Base-by-base conservation (phyloP, 2,329 filamentous ascomycete genomes). In the Xylaria multiplex region DNA sequence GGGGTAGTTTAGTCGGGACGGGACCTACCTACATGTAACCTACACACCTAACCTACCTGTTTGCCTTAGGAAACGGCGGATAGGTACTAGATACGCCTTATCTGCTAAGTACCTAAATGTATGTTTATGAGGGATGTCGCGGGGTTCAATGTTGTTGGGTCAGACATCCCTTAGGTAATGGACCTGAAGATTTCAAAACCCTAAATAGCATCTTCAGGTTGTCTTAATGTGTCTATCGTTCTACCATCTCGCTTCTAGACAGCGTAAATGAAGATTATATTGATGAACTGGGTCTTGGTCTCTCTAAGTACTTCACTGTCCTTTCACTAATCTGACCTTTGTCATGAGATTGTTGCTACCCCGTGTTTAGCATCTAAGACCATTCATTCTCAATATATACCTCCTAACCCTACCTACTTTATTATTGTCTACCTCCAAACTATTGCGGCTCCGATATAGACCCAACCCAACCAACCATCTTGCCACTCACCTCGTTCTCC, bases 101-200 rank as follows among this genome's bases (percentile, higher is more conserved):
- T 27, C 27, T 27, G 27, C 3, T 27, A 27, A 27, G 27, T 27
- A 27, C 27, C 27, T 27, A 27, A 27, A 5, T 27, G 5, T 14
- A 40, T 11, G 37, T 40, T 40, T 14, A 14, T 24, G 52, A 43
- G 32, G 43, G 46, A 30, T 35, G 4, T 55, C 60, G 60, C 60
- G 60, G 60, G 60, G 60, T 62, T 52, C 49, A 42, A 16, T 27
- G 27, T 27, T 16, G 19, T 24, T 55, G n/a, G 52, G 52, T 55
- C 50, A 27, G 27, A 27, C 27, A 27, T 27, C 19, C 19, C 19
- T 19, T 19, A 27, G 2, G 27, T 22, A 1, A 22, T 48, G 27
- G 9, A 27, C n/a, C n/a, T 46, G n/a, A 24, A 48, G n/a, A 24
- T 48, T 48, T 27, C 7, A 27, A 37, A 53, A 53, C 24, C 19